Evolutionary conservation across 2,329 filamentous ascomycete genomes (phyloP).

Genomic region (Ciborinia camelliae): DNA sequence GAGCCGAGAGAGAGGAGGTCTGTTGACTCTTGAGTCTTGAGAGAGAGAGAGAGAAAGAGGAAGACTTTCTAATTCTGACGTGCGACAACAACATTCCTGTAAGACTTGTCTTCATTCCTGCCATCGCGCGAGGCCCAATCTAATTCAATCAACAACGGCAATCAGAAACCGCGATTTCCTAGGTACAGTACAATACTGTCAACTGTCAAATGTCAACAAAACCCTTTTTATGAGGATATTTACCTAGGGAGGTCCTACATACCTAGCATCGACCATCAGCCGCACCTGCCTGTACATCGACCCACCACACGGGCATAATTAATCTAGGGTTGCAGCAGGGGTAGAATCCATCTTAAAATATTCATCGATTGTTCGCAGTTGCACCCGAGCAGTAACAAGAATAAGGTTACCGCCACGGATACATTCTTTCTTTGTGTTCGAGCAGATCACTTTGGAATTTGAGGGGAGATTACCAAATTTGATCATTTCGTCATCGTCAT

Average conservation of each 20-base stretch:
- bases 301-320: constrained; percentile 2
- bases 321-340: background rate
- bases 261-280: too few relatives aligned
- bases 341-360: constrained; percentile 2
- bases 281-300: background rate
- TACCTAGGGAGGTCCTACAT: too few relatives aligned
- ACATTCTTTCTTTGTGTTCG: background rate
- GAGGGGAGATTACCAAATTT: background rate
- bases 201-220: constrained; percentile 7
- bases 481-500: constrained; percentile 7
- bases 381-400: constrained; percentile 10
- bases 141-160: background rate
- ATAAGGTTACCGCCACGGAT: background rate
- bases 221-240: background rate
- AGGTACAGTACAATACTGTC: too few relatives aligned
- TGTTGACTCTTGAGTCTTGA: background rate
- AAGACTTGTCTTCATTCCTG: constrained; percentile 13
- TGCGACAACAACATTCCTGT: constrained; percentile 16
- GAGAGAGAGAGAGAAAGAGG: background rate
- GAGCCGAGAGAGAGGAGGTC: background rate
- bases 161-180: background rate
- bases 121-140: background rate
- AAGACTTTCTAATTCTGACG: constrained; percentile 2
- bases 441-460: background rate
- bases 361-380: background rate